Base-by-base conservation (phyloP, 1,139 yeast genomes). In the Candida sanyaensis region DNA sequence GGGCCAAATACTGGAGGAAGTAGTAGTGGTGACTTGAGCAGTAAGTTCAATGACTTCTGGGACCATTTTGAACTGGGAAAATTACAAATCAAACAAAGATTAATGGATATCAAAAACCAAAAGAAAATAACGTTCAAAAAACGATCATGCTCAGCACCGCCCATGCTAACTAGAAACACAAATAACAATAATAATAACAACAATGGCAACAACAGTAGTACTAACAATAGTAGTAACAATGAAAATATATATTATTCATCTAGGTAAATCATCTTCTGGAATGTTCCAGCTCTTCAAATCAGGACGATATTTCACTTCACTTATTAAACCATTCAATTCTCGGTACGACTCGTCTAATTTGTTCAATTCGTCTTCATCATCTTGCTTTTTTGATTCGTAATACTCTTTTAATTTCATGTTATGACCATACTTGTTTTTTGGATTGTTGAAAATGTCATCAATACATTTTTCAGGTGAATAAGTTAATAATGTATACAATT, bases 401-500 rank as follows among this genome's bases (percentile, higher is more conserved):
- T 50, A 53, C 9, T 51, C 52, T 27, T 48, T 73, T 6, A 63
- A 42, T 38, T 66, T 69, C 44, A 66, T 65, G 53, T 64, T 71
- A 87, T 87, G 86, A 0, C 93, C 95, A 46, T 81, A 80, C 1
- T 92, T 88, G 23, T 87, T 88, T 4, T 47, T 40, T 4, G 51
- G 46, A 42, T 66, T 64, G 23, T 80, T 77, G 52, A 90, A 79
- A 2, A 92, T 86, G 62, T 89, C 96, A 38, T 84, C 82, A 9
- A 91, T 76, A 54, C 93, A 82, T 48, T 83, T 86, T 43, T 80
- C 79, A 0, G 97, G 96, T 9, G 86, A 75, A 51, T 78, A 81
- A 53, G 87, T 93, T 44, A 88, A 82, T 12, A 75, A 57, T 2
- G 62, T 57, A 45, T 68, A 68, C 30, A 90, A 85, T 49, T 86